Evolutionary conservation across 352 stramenopile genomes (phyloP), one percentile per base, ranked within the genome.

Genomic region (Thraustochytrium sp.): DNA sequence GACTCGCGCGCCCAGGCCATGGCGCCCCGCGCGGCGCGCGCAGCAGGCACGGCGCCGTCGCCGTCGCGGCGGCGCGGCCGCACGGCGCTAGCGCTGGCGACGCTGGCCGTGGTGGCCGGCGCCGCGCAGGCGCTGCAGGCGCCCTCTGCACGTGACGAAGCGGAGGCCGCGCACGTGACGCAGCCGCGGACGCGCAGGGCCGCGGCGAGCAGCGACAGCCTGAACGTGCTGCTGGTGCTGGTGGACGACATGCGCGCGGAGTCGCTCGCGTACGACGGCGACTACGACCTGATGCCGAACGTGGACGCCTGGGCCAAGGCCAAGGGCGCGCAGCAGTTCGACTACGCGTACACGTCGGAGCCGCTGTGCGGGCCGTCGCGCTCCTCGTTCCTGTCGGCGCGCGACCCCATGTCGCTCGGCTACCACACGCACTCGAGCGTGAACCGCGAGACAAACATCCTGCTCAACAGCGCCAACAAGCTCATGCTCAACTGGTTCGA

Each of bases 351-450:
- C 61, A 62, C 44, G 44, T 21, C 18, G 11, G 31, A 68, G 54
- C n/a, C 75, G 23, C 59, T 84, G 55, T 84, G 75, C 34, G 75
- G 75, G 36, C 75, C 75, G 21, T 84, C 75, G 49, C 53, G 75
- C 5, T 8, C 56, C 2, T 75, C 75, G 23, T 48, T 78, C 29
- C 16, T 84, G 61, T 46, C 59, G n/a, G 61, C 36, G 9, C 54
- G 75, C 5, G 23, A 9, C n/a, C 21, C 59, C 31, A 83, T 42
- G 61, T 61, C 36, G 55, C 75, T 84, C 5, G 34, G 53, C 8
- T 84, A 76, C 34, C 42, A 68, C 40, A 42, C 55, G 11, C 76
- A 84, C 40, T 61, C 48, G 29, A 44, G 42, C 34, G 21, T 9
- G 21, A 4, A 16, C 21, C 34, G 42, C 31, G 68, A 80, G 68